Evolutionary conservation across 2,329 filamentous ascomycete genomes (phyloP).

Genomic region (Verticillium tricorpus): DNA sequence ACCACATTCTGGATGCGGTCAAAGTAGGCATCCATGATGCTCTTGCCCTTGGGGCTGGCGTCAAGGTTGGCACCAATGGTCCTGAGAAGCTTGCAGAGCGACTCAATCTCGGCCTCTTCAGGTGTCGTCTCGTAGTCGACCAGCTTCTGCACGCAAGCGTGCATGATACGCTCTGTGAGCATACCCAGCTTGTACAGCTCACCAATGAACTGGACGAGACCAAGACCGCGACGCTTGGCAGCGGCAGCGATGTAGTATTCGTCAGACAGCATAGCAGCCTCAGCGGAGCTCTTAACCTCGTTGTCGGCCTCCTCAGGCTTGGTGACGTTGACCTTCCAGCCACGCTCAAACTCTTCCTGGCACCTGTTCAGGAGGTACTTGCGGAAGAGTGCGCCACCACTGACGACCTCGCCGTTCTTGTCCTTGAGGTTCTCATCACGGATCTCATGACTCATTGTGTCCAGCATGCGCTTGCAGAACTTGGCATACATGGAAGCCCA

Average conservation of each 20-base stretch:
- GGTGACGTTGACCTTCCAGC: conserved; percentile 83
- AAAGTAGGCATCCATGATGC: conserved; percentile 94
- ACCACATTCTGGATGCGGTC: conserved; percentile 78
- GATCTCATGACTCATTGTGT: conserved; percentile 91
- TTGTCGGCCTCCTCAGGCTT: conserved; percentile 65
- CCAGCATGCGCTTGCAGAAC: conserved; percentile 96
- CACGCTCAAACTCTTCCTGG: conserved; percentile 97
- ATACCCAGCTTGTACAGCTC: conserved; percentile 98
- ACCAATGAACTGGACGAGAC: conserved; percentile 98
- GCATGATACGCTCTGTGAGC: conserved; percentile 99
- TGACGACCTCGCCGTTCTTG: conserved; percentile 82
- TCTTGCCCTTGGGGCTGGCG: conserved; percentile 71
- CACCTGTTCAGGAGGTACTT: conserved; percentile 98
- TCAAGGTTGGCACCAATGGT: conserved; percentile 91
- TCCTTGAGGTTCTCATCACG: conserved; percentile 93
- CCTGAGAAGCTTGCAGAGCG: conserved; percentile 83
- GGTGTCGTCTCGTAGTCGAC: conserved; percentile 92
- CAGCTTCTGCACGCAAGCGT: conserved; percentile 95
- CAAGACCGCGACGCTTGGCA: conserved; percentile 92
- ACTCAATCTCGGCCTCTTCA: conserved; percentile 95
- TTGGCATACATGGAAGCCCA: conserved; percentile 99
- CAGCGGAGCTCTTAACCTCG: conserved; percentile 47
- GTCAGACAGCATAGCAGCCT: conserved; percentile 82
- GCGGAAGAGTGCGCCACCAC: conserved; percentile 90
- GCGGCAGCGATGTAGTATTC: conserved; percentile 94